Evolutionary conservation across 1,284 basidiomycete genomes (phyloP), one percentile per base, ranked within the genome.

Genomic region (Ustilago cynodontis): DNA sequence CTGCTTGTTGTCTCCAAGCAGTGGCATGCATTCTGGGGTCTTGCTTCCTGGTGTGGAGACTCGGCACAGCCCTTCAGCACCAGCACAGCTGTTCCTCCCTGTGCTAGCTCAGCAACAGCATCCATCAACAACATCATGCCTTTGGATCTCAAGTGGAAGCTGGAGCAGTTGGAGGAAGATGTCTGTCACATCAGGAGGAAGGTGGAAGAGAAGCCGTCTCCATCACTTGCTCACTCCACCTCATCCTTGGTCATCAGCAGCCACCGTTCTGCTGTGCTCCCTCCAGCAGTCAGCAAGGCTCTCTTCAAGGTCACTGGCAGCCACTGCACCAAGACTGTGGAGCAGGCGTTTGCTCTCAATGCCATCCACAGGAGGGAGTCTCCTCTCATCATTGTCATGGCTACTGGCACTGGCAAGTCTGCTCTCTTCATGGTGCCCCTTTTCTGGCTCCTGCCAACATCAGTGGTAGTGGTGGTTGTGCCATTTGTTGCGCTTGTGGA

Each of bases 361-460:
- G 54, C 54, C 20, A 56, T 56, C 20, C 22, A 41, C 24, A 11
- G 2, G 14, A 41, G 28, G 22, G 9, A 56, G 54, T 41, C 54
- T 9, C 54, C 54, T 1, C 54, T 56, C 11, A 39, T 56, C 26
- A 43, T 56, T 26, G 37, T 56, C 35, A 56, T 43, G 37, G 54
- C 54, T 10, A 56, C 54, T 4, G 54, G 54, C 3, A 41, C 54
- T 13, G 54, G 54, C 54, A 56, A 56, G 54, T 56, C 54, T 3
- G 54, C 54, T 1, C 54, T 56, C 20, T 56, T 56, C 54, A 56
- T 41, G 54, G 54, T 37, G 1, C 54, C 37, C 7, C n/a, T 56
- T 14, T n/a, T 5, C 54, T 56, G 54, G 54, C 54, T 56, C 22
- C 14, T n/a, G 22, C 53, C 35, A 11, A 22, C 50, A 16, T 28